These are phyloP conservation scores for Sutorius australiensis DNA, from an alignment of 768 basidiomycete species.

Conservation along the genomic window DNA sequence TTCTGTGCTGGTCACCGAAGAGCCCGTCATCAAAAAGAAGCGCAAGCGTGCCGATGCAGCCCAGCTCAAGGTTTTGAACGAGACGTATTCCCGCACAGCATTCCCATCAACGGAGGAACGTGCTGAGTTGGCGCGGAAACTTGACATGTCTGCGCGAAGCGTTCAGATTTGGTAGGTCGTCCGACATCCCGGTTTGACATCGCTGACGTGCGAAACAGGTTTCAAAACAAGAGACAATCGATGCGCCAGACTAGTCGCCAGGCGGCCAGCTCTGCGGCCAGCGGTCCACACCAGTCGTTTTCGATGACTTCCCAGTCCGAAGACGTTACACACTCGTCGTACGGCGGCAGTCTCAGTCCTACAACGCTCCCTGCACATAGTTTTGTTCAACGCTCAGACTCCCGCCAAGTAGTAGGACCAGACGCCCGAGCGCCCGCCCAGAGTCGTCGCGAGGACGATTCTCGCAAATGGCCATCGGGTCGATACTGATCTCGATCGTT, in stretches of 20 bases:
- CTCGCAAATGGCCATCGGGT: constrained; percentile 46
- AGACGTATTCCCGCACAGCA: constrained; percentile 74
- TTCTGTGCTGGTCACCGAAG: constrained; percentile 43
- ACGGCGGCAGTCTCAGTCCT: constrained; percentile 33
- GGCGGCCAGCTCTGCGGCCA: constrained; percentile 42
- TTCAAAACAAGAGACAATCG: constrained; percentile 83
- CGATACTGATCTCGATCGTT: constrained; percentile 42
- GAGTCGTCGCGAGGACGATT: constrained; percentile 47
- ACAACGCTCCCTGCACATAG: constrained; percentile 29
- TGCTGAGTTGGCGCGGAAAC: constrained; percentile 64
- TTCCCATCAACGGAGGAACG: constrained; percentile 88
- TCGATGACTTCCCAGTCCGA: constrained; percentile 35
- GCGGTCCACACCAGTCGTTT: constrained; percentile 49
- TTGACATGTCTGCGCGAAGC: constrained; percentile 81
- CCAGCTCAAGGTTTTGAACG: constrained; percentile 78
- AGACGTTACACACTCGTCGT: constrained; percentile 34
- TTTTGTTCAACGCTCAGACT: constrained; percentile 42
- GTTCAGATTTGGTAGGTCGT: constrained; percentile 77
- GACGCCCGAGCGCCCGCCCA: constrained; percentile 23
- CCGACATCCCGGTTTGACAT: constrained; percentile 10
- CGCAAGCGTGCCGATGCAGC: constrained; percentile 79
- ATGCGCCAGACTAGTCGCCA: constrained; percentile 77
- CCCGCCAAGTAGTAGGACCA: constrained; percentile 33
- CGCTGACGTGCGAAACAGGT: constrained; percentile 47
- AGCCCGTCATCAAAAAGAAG: constrained; percentile 82